Evolutionary conservation across 805 yeast species (phyloP).

Genomic region (Teunomyces cretensis): DNA sequence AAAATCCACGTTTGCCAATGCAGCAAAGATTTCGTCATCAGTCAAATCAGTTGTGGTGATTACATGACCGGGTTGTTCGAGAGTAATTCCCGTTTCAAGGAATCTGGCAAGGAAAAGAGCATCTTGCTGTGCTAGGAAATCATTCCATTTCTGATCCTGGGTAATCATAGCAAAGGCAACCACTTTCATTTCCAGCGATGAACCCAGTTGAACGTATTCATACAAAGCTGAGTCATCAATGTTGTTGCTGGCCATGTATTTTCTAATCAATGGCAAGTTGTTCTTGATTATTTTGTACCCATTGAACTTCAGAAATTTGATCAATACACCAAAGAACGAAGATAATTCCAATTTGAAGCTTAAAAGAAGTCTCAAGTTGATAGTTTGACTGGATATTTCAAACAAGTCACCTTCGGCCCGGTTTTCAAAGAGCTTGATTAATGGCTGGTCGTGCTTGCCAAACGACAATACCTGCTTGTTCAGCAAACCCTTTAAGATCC

Average conservation of each 20-base stretch:
- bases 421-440: slow-evolving; percentile 32
- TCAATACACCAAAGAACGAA: slow-evolving; percentile 25
- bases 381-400: slow-evolving; percentile 50
- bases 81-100: slow-evolving; percentile 13
- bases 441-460: slow-evolving; percentile 23
- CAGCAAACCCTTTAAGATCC: slow-evolving; percentile 54
- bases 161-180: slow-evolving; percentile 6
- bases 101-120: slow-evolving; percentile 11
- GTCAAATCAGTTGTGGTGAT: neutral
- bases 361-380: slow-evolving; percentile 47
- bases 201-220: neutral
- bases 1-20: slow-evolving; percentile 21
- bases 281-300: slow-evolving; percentile 24
- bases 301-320: slow-evolving; percentile 41
- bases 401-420: slow-evolving; percentile 53
- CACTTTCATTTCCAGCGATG: slow-evolving; percentile 4
- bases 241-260: slow-evolving; percentile 11
- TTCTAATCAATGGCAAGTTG: slow-evolving; percentile 13
- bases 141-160: neutral
- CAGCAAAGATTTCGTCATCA: slow-evolving; percentile 16
- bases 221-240: neutral
- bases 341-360: slow-evolving; percentile 37
- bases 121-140: neutral
- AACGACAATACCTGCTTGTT: slow-evolving; percentile 23
- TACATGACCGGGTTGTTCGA: neutral